Base-by-base conservation (phyloP, 2,329 filamentous ascomycete species). In the Penicillium concentricum region DNA sequence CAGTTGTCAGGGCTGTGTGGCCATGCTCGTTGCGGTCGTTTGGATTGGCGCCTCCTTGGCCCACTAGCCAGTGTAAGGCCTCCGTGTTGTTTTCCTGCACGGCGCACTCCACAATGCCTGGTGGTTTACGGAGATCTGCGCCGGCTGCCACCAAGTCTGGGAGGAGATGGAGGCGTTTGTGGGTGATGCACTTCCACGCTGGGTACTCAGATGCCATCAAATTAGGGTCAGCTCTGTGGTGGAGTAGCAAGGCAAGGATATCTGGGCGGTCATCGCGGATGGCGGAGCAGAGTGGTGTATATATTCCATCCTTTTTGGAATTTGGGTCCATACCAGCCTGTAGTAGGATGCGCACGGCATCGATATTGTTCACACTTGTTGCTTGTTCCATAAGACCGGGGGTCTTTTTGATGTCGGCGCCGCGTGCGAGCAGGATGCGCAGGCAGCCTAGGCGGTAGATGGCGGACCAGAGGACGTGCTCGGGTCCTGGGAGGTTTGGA, bases 381-480 rank as follows among this genome's bases (percentile, higher is more conserved):
- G 86, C 85, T 2, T 87, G 78, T 69, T 88, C 85, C 81, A 88
- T 84, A 55, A 87, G 78, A 24, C 85, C 85, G 0, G 85, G 84
- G 0, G 79, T 75, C 71, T 86, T 87, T 68, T 80, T 83, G 65
- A 73, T 72, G 59, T 87, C 84, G 2, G 85, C 86, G 1, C 85
- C 86, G 26, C 82, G 81, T 2, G 74, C 61, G 0, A 88, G 80
- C 18, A 90, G 76, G 1, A 86, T 70, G 63, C 84, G 78, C 32
- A 89, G 74, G 58, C 83, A 86, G 8, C 77, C 72, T 0, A 85
- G 77, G 50, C 86, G 79, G 71, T 85, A 84, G 0, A 81, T 82
- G 0, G 86, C 79, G 2, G 85, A 84, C 87, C 87, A 87, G 24
- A 90, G 78, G 72, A 86, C 82, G 73, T 89, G 84, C 70, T 88